Conservation (phyloP, 1,139 yeast genomes). For the Candida freyschussii region DNA sequence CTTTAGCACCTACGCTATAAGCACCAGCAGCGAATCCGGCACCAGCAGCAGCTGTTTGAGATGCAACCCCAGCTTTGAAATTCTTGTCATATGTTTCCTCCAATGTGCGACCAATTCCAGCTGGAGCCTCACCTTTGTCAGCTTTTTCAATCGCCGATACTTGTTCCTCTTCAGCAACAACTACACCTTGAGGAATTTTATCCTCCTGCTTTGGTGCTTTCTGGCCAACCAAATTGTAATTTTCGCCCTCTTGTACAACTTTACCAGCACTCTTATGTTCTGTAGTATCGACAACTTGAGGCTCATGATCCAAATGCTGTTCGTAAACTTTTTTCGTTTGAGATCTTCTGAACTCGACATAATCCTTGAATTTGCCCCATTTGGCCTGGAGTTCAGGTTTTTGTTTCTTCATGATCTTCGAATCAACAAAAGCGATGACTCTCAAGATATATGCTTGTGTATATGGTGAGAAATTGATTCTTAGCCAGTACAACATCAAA, state of each 20-base stretch:
- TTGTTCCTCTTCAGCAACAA: conserved; percentile 1
- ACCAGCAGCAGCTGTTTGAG: conserved; percentile 7
- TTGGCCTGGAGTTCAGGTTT: conserved; percentile 21
- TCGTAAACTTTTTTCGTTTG: conserved; percentile 15
- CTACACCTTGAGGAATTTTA: conserved; percentile 5
- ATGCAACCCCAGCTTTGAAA: conserved; percentile 6
- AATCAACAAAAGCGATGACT: conserved; percentile 26
- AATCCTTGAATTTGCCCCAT: conserved; percentile 30
- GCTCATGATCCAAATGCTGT: conserved; percentile 12
- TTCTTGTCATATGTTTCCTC: conserved; percentile 6
- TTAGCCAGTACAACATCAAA: conserved; percentile 61
- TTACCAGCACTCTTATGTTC: conserved; percentile 10
- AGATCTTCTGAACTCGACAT: conserved; percentile 26
- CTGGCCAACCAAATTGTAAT: conserved; percentile 16
- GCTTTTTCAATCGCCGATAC: conserved; percentile 1
- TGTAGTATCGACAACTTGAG: conserved; percentile 5
- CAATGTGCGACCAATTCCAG: neutral
- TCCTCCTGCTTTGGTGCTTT: conserved; percentile 2
- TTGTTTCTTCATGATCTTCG: conserved; percentile 30
- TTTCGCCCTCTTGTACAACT: conserved; percentile 8
- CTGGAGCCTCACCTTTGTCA: conserved; percentile 1
- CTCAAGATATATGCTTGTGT: conserved; percentile 31
- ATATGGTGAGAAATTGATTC: conserved; percentile 42
- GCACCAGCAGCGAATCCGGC: conserved; percentile 13
- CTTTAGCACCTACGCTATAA: conserved; percentile 3